These are phyloP conservation scores for Stevia rebaudiana DNA, from an alignment of 140 eudicot species.

Conservation along the genomic window DNA sequence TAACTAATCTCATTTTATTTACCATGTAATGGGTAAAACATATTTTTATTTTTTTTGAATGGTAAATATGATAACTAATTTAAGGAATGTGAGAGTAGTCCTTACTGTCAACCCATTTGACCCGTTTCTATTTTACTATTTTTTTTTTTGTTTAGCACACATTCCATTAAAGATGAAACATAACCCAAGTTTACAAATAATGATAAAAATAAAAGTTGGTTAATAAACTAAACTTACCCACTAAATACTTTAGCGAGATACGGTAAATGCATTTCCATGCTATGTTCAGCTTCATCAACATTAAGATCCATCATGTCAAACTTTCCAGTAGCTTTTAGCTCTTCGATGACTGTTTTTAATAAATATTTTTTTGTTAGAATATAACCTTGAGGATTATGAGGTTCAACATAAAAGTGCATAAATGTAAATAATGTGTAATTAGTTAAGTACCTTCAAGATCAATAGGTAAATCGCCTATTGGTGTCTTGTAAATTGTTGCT, in stretches of 20 bases:
- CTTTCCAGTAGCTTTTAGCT: conserved; percentile 82
- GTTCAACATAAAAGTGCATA: background rate
- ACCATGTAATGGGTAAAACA: too few species aligned
- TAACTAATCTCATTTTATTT: too few species aligned
- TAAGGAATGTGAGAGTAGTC: too few species aligned
- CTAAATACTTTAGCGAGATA: conserved; percentile 88
- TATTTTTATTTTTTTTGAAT: too few species aligned
- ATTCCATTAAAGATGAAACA: background rate
- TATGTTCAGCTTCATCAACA: conserved; percentile 95
- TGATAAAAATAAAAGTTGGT: too few species aligned
- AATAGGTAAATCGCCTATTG: conserved; percentile 80
- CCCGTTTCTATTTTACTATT: too few species aligned
- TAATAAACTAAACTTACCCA: conserved; percentile 53
- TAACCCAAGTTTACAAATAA: too few species aligned
- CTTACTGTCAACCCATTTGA: too few species aligned
- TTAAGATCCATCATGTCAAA: conserved; percentile 87
- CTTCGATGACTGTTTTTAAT: conserved; percentile 51
- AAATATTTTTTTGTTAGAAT: background rate
- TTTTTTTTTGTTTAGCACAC: too few species aligned
- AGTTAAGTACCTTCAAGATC: conserved; percentile 72
- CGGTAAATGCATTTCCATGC: conserved; percentile 99
- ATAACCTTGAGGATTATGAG: background rate
- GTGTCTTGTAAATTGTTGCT: conserved; percentile 83
- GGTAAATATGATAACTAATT: too few species aligned
- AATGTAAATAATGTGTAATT: background rate